Evolutionary conservation across 73 alveolate species (phyloP), one percentile per base, ranked within the genome.

Genomic region (Effrenium voratum): DNA sequence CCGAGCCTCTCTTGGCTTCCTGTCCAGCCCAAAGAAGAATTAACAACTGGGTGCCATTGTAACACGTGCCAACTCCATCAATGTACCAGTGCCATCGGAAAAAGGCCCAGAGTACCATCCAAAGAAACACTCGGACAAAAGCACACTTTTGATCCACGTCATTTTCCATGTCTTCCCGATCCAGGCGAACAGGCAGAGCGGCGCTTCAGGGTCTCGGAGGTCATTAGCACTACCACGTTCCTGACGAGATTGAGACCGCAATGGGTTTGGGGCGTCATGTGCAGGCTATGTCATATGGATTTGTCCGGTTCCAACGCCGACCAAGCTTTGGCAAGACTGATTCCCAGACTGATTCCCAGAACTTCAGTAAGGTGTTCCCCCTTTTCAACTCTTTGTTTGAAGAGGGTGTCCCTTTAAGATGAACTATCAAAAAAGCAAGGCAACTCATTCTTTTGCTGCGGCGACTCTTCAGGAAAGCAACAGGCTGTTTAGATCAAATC

Each of bases 221-320:
- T 87, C 95, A 87, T 87, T 10, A 87, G 41, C 13, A 87, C 95
- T 38, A 87, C 95, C 66, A 87, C 95, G 47, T 87, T 87, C 85
- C 90, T 79, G 15, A 66, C 45, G 70, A 41, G n/a, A 4, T 75
- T 30, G 32, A 15, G 50, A 36, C 5, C 50, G 6, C 49, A 55
- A 55, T 2, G 83, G 83, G 26, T 30, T 6, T 49, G 50, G 83
- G 0, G 19, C 0, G 83, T 72, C 38, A 8, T 72, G 15, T 28
- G 16, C 50, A 72, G 12, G 38, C 38, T 38, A 49, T 30, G n/a
- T 36, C 26, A 32, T 22, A 24, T 22, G 22, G 68, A 52, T 52
- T 13, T 22, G 22, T 52, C 76, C 8, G 76, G 24, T 63, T 24
- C 30, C 30, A 24, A 38, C 30, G 8, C 76, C 76, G 30, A 63